Evolutionary conservation across 148 eudicot species (phyloP), one percentile per base, ranked within the genome.

Genomic region (Amaranthus hypochondriacus): DNA sequence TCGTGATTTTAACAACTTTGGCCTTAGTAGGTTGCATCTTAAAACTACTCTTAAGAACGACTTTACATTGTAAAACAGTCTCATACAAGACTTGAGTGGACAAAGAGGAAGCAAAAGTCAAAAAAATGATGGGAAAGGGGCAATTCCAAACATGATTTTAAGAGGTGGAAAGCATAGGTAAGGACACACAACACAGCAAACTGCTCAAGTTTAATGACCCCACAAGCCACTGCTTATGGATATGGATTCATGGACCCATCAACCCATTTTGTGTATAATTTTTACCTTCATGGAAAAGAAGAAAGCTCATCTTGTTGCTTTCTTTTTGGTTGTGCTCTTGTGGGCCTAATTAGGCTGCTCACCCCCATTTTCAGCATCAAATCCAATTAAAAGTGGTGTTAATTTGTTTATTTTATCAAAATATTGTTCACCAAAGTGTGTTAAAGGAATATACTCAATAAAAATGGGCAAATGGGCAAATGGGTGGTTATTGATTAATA

Each of bases 21-120:
- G 0, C 39, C 39, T 28, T 28, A 28, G 0, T 28, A 28, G 39
- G 39, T 28, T 28, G 39, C 39, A 28, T 2, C 39, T 28, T 28
- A 28, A 28, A 28, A 28, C 39, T 28, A 28, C 39, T 0, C 39
- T 28, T 0, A 28, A 2, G 2, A 28, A 28, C 39, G 39, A 1
- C 39, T 2, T 28, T 28, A 0, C 39, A 28, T 28, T 0, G 21
- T 14, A 14, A 7, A 14, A 15, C 57, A 7, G 64, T 42, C 21
- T 56, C 52, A 56, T 49, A 68, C n/a, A 69, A 63, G 54, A 46
- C 69, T 7, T 52, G 18, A 18, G 18, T 18, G 56, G 78, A 56
- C 76, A 78, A 73, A 71, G 53, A 28, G 70, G 39, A 75, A 61
- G 79, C 66, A 78, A 75, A 75, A 69, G 76, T 66, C 79, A 75